Base-by-base conservation (phyloP, 495 filamentous ascomycete species). In the Aspergillus wentii region DNA sequence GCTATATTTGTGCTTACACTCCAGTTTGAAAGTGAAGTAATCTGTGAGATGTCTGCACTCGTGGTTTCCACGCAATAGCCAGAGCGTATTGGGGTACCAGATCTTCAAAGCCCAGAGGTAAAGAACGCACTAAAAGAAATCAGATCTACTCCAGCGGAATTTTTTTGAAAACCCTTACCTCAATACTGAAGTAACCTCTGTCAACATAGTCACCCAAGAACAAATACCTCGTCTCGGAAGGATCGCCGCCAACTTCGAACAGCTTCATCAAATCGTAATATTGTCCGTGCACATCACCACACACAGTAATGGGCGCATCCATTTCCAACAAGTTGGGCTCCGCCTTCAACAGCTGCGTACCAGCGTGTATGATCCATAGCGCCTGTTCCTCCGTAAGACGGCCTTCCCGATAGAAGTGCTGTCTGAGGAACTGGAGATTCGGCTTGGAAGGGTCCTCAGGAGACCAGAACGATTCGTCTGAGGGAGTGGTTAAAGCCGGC, bases 241-340 rank as follows among this genome's bases (percentile, higher is more conserved):
- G 92, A 57, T 98, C 94, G 41, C 92, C 92, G 46, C 92, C 92
- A 33, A 98, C 92, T 61, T 98, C 92, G 61, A 98, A 98, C 16
- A 98, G 75, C 72, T 98, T 98, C 92, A 98, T 98, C 60, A 98
- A 64, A 66, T 98, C 92, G 54, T 94, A 97, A 64, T 95, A 98
- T 68, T 98, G 92, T 39, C 92, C 92, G 64, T 98, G 92, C 36
- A 98, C 89, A 56, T 98, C 92, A 53, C 92, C 92, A 56, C 92
- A 98, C 23, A 98, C 92, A n/a, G 92, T 98, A 59, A 98, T 98
- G 18, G 92, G 92, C 20, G 92, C 92, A 68, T 98, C 92, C 92
- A 98, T 97, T 71, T 98, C 92, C 43, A 98, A 77, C 33, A 98
- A 71, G 61, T 96, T 98, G 22, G 92, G 92, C 65, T 98, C 92